Evolutionary conservation across 768 basidiomycete genomes (phyloP).

Genomic region (Trametes villosa): DNA sequence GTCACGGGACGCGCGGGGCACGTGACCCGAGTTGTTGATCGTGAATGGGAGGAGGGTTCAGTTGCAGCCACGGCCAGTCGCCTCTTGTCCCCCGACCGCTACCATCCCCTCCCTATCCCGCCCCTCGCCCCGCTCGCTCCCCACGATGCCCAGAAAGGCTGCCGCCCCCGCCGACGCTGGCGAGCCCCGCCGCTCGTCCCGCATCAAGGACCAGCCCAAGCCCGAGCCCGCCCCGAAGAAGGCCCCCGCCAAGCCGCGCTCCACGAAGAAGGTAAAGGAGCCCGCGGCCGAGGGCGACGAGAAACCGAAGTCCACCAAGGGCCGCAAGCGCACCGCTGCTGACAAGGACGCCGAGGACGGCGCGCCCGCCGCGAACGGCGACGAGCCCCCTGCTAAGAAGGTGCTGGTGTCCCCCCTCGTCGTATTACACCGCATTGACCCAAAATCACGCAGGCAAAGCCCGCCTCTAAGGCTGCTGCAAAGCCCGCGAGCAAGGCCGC

Average conservation of each 20-base stretch:
- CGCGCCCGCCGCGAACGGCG: slow-evolving; percentile 42
- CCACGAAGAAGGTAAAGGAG: slow-evolving; percentile 45
- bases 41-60: slow-evolving; percentile 31
- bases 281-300: slow-evolving; percentile 34
- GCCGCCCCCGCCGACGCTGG: slow-evolving; percentile 49
- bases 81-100: slow-evolving; percentile 26
- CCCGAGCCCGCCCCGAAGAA: slow-evolving; percentile 57
- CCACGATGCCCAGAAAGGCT: slow-evolving; percentile 72
- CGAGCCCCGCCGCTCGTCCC: slow-evolving; percentile 71
- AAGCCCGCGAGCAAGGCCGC: slow-evolving; percentile 41
- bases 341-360: slow-evolving; percentile 46
- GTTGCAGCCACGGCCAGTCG: slow-evolving; percentile 28
- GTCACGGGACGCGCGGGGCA: slow-evolving; percentile 30
- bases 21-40: slow-evolving; percentile 37
- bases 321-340: slow-evolving; percentile 57
- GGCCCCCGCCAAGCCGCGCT: slow-evolving; percentile 63
- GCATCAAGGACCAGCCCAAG: slow-evolving; percentile 76
- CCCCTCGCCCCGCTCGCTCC: slow-evolving; percentile 10
- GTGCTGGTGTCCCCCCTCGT: slow-evolving; percentile 39
- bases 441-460: slow-evolving; percentile 44
- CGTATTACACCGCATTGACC: not conserved
- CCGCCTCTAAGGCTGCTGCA: slow-evolving; percentile 39
- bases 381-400: slow-evolving; percentile 67
- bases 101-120: slow-evolving; percentile 23
- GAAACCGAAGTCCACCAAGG: slow-evolving; percentile 48